Evolutionary conservation across 768 basidiomycete genomes (phyloP).

Genomic region (Suillus clintonianus): DNA sequence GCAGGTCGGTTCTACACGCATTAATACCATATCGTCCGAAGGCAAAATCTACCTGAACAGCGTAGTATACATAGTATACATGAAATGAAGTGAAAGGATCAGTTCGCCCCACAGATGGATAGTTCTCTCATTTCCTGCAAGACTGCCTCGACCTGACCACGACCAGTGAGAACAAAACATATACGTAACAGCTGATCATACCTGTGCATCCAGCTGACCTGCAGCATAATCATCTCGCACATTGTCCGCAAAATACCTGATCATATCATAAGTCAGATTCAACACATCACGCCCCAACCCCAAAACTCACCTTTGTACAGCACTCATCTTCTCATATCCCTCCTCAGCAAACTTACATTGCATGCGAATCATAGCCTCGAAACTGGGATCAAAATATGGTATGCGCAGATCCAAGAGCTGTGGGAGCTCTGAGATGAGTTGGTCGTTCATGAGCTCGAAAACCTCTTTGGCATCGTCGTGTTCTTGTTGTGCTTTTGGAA

Average conservation of each 20-base stretch:
- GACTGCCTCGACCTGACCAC: constrained; percentile 83
- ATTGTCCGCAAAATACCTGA: constrained; percentile 84
- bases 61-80: background rate
- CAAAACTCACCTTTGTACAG: constrained; percentile 76
- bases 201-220: constrained; percentile 94
- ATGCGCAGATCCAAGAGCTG: constrained; percentile 93
- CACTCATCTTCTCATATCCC: constrained; percentile 94
- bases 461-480: constrained; percentile 93
- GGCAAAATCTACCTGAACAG: background rate
- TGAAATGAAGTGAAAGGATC: background rate
- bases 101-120: constrained; percentile 81
- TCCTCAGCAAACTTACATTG: constrained; percentile 98
- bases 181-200: constrained; percentile 25
- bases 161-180: constrained; percentile 1
- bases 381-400: constrained; percentile 97
- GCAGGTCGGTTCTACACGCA: background rate
- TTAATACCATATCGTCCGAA: background rate
- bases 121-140: constrained; percentile 96
- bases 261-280: background rate
- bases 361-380: constrained; percentile 98
- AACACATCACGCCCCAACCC: background rate
- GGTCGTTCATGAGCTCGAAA: constrained; percentile 90
- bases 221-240: constrained; percentile 97
- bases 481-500: constrained; percentile 93
- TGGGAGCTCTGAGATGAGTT: constrained; percentile 88